Evolutionary conservation across 2,329 filamentous ascomycete species (phyloP), one percentile per base, ranked within the genome.

Genomic region (Massarina eburnea): DNA sequence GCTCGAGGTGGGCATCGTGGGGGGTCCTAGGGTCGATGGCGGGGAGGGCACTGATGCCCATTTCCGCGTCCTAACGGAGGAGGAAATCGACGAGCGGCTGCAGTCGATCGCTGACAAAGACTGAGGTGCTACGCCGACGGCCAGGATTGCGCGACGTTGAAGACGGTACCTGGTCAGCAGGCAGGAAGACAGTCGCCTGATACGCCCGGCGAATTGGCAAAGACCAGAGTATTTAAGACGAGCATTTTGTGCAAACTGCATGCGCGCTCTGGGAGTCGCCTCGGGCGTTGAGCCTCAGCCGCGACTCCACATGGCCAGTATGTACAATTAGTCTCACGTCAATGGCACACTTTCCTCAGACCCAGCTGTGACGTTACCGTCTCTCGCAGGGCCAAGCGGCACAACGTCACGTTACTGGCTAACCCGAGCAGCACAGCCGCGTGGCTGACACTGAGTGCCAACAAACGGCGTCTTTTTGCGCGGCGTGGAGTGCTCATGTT

Each of bases 71-170:
- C 80, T 99, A 73, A 95, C 89, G 22, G 92, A 96, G 75, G 91
- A 97, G 27, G 92, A 99, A 82, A 96, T 99, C 72, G 94, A 99
- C 66, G 94, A 97, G 76, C 84, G 94, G 74, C 83, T 99, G 77
- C 91, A 97, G 76, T 91, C 92, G 45, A 99, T 99, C 73, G 91
- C 91, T 48, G 94, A 99, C 81, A 97, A 96, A 83, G 94, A 99
- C 76, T 99, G 81, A 84, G 70, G 62, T 47, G 27, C 29, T 48
- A 40, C 46, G 49, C 51, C 53, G 45, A 44, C 50, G 51, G 52
- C 51, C 50, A 58, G 54, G 54, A 50, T 49, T 45, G 44, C 52
- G 55, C 55, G 43, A 41, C 47, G 50, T 46, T 45, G 55, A 48
- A 46, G 52, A 49, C 52, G 33, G 33, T 33, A 14, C 14, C 30